Base-by-base conservation (phyloP, 768 basidiomycete genomes). In the Macrolepiota dolichaula region DNA sequence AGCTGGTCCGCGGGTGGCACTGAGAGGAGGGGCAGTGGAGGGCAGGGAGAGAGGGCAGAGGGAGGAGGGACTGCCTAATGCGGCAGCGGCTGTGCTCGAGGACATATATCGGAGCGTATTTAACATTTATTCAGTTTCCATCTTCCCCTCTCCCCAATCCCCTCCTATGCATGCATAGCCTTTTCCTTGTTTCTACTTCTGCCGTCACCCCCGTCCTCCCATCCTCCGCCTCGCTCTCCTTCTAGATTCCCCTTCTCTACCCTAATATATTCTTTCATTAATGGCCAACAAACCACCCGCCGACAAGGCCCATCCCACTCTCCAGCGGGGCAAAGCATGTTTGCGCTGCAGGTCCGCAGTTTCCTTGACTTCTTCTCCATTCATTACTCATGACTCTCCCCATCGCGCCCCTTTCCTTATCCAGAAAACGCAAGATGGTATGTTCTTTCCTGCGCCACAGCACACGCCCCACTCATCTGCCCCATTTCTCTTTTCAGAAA, bases 391-490 rank as follows among this genome's bases (percentile, higher is more conserved):
- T 42, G 40, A 58, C 51, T 56, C 54, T 2, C 52, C 51, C 55
- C 50, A 63, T 54, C 59, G 37, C 57, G 37, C 57, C 64, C 19
- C 62, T 61, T 29, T 53, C 17, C 53, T 63, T 55, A 57, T 63
- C 62, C 65, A 88, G 87, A 73, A 88, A 88, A 72, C 80, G 87
- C 64, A 88, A 88, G 73, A 88, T 88, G 87, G 87, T 85, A 61
- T 50, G 70, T 62, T 22, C 35, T 38, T 44, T 47, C 50, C 32
- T 51, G 55, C 24, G 19, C 40, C 38, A 19, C 29, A 47, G 12
- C 29, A 55, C 35, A 61, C 51, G 35, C 56, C n/a, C n/a, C 51
- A 42, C 51, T 44, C 47, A 49, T 37, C 63, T 54, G 56, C 62
- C 24, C 35, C 19, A n/a, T 24, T 70, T 61, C 67, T 59, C 42